Conservation (phyloP, 1,284 basidiomycete species). For the Trichosporon coremiiforme region DNA sequence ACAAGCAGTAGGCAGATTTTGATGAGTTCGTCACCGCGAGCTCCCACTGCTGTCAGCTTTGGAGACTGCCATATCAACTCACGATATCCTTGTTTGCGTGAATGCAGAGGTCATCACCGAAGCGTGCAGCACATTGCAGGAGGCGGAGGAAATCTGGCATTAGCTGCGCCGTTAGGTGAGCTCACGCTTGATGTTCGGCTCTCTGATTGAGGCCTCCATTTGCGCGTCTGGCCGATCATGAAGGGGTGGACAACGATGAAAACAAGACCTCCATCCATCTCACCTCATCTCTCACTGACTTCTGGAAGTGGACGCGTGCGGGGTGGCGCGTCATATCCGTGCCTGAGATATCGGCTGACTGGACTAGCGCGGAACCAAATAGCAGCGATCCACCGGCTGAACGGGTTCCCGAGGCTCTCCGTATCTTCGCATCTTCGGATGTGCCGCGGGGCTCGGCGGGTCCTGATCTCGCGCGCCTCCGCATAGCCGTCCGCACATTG, state of each 20-base stretch:
- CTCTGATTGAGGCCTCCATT: conserved; percentile 48
- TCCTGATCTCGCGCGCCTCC: neutral
- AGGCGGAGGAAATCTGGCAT: conserved; percentile 51
- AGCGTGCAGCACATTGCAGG: conserved; percentile 53
- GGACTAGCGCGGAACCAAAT: conserved; percentile 15
- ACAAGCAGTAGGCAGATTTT: conserved; percentile 53
- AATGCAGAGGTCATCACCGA: conserved; percentile 55
- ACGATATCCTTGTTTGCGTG: conserved; percentile 47
- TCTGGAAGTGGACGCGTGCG: neutral
- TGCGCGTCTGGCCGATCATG: conserved; percentile 7
- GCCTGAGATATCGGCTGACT: conserved; percentile 16
- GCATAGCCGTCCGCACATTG: too few relatives aligned
- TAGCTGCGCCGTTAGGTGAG: conserved; percentile 58
- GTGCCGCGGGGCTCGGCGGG: conserved; percentile 2
- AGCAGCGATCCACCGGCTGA: neutral
- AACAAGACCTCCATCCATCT: conserved; percentile 3
- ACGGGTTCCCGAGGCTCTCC: conserved; percentile 7
- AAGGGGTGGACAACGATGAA: neutral
- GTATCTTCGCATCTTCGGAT: conserved; percentile 2
- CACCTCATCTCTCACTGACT: neutral
- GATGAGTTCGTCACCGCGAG: conserved; percentile 52
- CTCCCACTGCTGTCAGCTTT: conserved; percentile 44
- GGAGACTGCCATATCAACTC: neutral
- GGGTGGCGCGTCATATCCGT: conserved; percentile 7
- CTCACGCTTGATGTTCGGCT: conserved; percentile 42